Conservation (phyloP, 1,284 basidiomycete species). For the Meira nashicola region DNA sequence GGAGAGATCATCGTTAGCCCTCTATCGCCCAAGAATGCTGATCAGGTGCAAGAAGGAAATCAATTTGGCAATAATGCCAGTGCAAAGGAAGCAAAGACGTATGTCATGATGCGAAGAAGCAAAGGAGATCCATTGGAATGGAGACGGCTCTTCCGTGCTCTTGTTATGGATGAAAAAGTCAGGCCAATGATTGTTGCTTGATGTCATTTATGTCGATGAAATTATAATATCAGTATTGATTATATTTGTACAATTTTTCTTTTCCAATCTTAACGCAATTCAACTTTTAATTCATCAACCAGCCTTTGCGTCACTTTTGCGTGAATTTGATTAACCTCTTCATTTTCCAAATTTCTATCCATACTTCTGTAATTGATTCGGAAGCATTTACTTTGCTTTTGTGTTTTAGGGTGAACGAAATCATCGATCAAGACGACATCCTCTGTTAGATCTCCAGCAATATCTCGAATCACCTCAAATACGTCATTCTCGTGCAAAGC, state of each 20-base stretch:
- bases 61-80: neutral
- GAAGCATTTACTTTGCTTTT: conserved; percentile 75
- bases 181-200: conserved; percentile 14
- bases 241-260: neutral
- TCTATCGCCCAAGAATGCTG: neutral
- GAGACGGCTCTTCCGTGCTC: conserved; percentile 47
- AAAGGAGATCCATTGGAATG: conserved; percentile 54
- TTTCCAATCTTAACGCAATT: conserved; percentile 30
- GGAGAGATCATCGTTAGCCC: conserved; percentile 41
- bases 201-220: no score
- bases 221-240: neutral
- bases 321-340: conserved; percentile 79
- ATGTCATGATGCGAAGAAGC: conserved; percentile 49
- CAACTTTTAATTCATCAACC: conserved; percentile 53
- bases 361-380: conserved; percentile 92
- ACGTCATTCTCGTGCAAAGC: conserved; percentile 89
- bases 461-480: conserved; percentile 86
- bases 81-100: conserved; percentile 15
- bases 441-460: conserved; percentile 85
- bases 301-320: conserved; percentile 55
- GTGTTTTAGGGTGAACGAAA: conserved; percentile 85
- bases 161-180: conserved; percentile 9
- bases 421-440: conserved; percentile 84
- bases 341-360: conserved; percentile 87
- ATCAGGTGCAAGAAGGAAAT: conserved; percentile 23